These are phyloP conservation scores for Lizonia empirigonia DNA, from an alignment of 2,329 filamentous ascomycete genomes.

Conservation along the genomic window DNA sequence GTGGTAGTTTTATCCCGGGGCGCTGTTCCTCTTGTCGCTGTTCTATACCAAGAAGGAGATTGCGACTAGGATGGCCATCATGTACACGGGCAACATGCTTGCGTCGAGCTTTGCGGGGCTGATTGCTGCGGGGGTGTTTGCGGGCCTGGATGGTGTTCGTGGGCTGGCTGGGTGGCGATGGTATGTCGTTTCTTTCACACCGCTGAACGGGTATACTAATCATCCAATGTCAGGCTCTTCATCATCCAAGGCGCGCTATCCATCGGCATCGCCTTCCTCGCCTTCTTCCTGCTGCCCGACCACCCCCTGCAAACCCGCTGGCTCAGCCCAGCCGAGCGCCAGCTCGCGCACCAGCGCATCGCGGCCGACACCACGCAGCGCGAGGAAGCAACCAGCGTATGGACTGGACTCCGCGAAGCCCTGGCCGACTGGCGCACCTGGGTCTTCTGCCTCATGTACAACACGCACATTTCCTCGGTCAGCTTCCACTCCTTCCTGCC, in stretches of 20 bases:
- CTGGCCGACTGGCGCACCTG: conserved; percentile 37
- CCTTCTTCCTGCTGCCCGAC: conserved; percentile 38
- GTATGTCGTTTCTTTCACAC: too few species aligned
- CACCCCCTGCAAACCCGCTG: conserved; percentile 50
- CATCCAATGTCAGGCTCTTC: conserved; percentile 50
- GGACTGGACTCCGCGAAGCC: conserved; percentile 37
- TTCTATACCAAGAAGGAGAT: conserved; percentile 66
- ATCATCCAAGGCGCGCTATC: conserved; percentile 52
- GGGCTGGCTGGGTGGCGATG: conserved; percentile 54
- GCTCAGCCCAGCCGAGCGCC: conserved; percentile 53
- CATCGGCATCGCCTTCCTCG: conserved; percentile 30
- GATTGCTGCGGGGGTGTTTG: conserved; percentile 49
- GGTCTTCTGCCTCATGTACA: conserved; percentile 43
- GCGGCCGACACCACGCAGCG: conserved; percentile 58
- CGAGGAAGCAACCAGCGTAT: conserved; percentile 33
- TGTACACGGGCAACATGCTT: conserved; percentile 50
- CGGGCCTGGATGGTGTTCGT: conserved; percentile 59
- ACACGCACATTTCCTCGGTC: conserved; percentile 35
- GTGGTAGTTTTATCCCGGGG: conserved; percentile 62
- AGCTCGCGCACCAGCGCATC: conserved; percentile 43
- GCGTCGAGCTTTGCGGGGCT: conserved; percentile 53
- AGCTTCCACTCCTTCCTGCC: conserved; percentile 43
- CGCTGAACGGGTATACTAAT: conserved; percentile 33
- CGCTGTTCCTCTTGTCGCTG: conserved; percentile 65
- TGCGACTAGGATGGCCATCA: conserved; percentile 44